Conservation (phyloP, 371 early-diverging fungal species). For the Saksenaea vasiformis region DNA sequence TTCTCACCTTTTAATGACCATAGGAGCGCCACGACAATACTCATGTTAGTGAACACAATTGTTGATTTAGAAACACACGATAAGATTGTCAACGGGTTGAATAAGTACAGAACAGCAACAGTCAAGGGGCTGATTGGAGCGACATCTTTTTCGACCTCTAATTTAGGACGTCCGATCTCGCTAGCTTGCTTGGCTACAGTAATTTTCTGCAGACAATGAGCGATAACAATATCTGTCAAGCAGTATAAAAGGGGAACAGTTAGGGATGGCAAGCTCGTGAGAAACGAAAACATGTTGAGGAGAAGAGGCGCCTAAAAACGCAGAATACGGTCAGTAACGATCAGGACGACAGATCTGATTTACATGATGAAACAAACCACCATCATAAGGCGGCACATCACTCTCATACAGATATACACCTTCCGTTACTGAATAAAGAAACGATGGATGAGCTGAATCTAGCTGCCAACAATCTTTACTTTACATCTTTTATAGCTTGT, state of each 20-base stretch:
- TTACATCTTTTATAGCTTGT: slow-evolving; percentile 83
- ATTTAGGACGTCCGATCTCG: slow-evolving; percentile 11
- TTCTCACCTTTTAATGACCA: slow-evolving; percentile 63
- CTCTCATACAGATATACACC: slow-evolving; percentile 80
- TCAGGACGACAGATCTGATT: background rate
- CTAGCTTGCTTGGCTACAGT: slow-evolving; percentile 44
- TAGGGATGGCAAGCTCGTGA: slow-evolving; percentile 52
- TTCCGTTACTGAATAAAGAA: slow-evolving; percentile 68
- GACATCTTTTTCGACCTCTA: slow-evolving; percentile 28
- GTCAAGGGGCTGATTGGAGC: slow-evolving; percentile 31
- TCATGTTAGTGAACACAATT: slow-evolving; percentile 71
- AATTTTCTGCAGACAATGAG: slow-evolving; percentile 54
- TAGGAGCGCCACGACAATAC: slow-evolving; percentile 66
- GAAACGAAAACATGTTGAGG: slow-evolving; percentile 66
- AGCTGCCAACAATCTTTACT: background rate
- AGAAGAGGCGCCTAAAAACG: slow-evolving; percentile 71
- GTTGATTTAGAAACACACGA: slow-evolving; percentile 80
- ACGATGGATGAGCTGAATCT: background rate
- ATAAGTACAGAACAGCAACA: slow-evolving; percentile 67
- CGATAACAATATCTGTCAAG: slow-evolving; percentile 64
- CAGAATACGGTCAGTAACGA: background rate
- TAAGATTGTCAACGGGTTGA: slow-evolving; percentile 82
- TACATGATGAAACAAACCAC: slow-evolving; percentile 87
- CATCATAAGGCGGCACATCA: slow-evolving; percentile 86
- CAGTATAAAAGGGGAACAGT: slow-evolving; percentile 63